phyloP scores from a whole-genome alignment of 108 stramenopile genomes.

The Asterionellopsis glacialis region DNA sequence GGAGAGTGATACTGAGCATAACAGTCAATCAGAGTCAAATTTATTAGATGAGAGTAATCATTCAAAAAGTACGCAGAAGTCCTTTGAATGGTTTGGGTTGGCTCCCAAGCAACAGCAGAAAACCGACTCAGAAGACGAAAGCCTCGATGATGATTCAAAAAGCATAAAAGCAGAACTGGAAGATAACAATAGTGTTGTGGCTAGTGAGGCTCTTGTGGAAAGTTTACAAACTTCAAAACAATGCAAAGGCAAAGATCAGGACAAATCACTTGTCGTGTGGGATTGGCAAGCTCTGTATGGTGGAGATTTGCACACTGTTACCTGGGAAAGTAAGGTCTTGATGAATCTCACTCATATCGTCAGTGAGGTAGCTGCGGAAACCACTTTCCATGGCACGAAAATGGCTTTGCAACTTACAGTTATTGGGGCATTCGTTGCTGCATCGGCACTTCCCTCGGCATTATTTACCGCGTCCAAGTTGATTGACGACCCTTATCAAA shows the following conservation, averaged over 20 bases:
- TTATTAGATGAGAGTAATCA: too few species aligned
- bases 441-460: constrained; percentile 51
- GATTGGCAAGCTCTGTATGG: constrained; percentile 53
- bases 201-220: too few species aligned
- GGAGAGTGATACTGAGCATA: too few species aligned
- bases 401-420: constrained; percentile 44
- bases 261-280: constrained; percentile 42
- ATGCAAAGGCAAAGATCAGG: neutral
- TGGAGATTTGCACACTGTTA: constrained; percentile 59
- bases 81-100: too few species aligned
- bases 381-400: constrained; percentile 40
- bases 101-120: too few species aligned
- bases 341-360: constrained; percentile 41
- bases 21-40: too few species aligned
- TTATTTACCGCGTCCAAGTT: constrained; percentile 33
- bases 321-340: constrained; percentile 55
- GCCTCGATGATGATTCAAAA: too few species aligned
- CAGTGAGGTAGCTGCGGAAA: constrained; percentile 40
- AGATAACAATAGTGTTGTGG: too few species aligned
- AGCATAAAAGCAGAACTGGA: too few species aligned
- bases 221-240: neutral
- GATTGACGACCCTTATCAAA: constrained; percentile 80
- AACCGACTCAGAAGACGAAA: too few species aligned
- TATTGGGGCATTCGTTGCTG: constrained; percentile 46
- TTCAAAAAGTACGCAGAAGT: too few species aligned